Percentiles rank a stretch among this genome's conserved stretches.
These are phyloP conservation scores for Metarhizium anisopliae DNA, from an alignment of 2,329 filamentous ascomycete species.

Conservation along the genomic window DNA sequence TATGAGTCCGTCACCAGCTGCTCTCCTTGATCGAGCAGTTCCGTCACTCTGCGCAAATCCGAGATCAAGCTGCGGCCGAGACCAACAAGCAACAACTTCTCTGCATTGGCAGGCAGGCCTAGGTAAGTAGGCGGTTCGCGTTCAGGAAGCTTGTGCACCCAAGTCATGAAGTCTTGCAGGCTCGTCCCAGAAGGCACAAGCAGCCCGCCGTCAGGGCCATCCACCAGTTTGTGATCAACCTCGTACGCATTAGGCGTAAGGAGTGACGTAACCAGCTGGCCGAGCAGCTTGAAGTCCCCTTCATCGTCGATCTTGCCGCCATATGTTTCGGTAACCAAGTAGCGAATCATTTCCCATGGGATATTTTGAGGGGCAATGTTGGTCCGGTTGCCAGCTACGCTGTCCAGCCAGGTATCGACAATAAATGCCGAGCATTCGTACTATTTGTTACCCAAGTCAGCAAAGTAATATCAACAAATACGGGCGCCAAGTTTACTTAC, in stretches of 20 bases:
- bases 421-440: slow-evolving; percentile 97
- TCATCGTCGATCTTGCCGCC: slow-evolving; percentile 96
- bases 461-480: slow-evolving; percentile 6
- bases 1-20: slow-evolving; percentile 64
- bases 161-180: slow-evolving; percentile 77
- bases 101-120: slow-evolving; percentile 87
- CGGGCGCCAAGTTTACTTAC: slow-evolving; percentile 48
- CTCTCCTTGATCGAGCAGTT: slow-evolving; percentile 88
- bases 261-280: slow-evolving; percentile 64
- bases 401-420: slow-evolving; percentile 89
- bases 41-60: slow-evolving; percentile 76
- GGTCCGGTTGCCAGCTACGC: slow-evolving; percentile 70
- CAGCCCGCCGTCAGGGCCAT: slow-evolving; percentile 54
- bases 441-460: slow-evolving; percentile 31
- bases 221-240: slow-evolving; percentile 81
- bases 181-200: slow-evolving; percentile 72
- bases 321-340: slow-evolving; percentile 87
- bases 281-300: slow-evolving; percentile 68
- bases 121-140: slow-evolving; percentile 93
- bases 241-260: slow-evolving; percentile 88
- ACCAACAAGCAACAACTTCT: slow-evolving; percentile 87
- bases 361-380: slow-evolving; percentile 92
- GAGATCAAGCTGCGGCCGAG: slow-evolving; percentile 77
- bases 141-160: slow-evolving; percentile 89
- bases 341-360: slow-evolving; percentile 92